Base-by-base conservation (phyloP, 2,329 filamentous ascomycete genomes). In the Ophiostoma ulmi region DNA sequence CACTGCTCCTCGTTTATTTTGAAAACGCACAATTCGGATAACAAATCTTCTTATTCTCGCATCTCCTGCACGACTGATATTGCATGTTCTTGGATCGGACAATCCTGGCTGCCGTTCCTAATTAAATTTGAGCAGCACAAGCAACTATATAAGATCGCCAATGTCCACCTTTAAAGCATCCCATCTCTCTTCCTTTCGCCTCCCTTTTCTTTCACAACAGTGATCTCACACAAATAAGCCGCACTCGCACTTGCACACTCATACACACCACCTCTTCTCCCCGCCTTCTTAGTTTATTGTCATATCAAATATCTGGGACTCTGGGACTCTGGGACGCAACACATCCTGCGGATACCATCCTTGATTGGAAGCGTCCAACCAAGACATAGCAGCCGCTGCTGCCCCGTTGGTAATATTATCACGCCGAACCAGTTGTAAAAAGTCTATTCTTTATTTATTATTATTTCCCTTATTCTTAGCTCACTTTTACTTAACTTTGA, bases 331-430 rank as follows among this genome's bases (percentile, higher is more conserved):
- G 63, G 35, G 20, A n/a, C 63, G 35, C 63, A 38, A 13, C 20
- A 65, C 8, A 22, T 5, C 17, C 35, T 13, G 20, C 35, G 63
- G 17, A 65, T n/a, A 64, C 52, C 36, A 20, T 61, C 69, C 70
- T 73, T 73, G 73, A 39, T 68, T 74, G 73, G 73, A 74, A 71
- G 73, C 71, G 73, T 74, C 72, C 71, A 71, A 68, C 48, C 72
- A 71, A 73, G 71, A 64, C 63, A 70, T 20, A 70, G 72, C 70
- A 70, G 73, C 73, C 72, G 73, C 73, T 74, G 73, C 73, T 74
- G 72, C 71, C 72, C 67, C 26, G 58, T 11, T 39, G 35, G 22
- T 41, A 5, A 55, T 41, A 38, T 22, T 36, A 55, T 39, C 65
- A 68, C 31, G 36, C 36, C 14, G 35, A 36, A 36, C 61, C 5